A percentile compares a stretch with the other conserved stretches of the same genome.
Evolutionary conservation across 148 eudicot genomes (phyloP).

Genomic region (Cornus controversa): DNA sequence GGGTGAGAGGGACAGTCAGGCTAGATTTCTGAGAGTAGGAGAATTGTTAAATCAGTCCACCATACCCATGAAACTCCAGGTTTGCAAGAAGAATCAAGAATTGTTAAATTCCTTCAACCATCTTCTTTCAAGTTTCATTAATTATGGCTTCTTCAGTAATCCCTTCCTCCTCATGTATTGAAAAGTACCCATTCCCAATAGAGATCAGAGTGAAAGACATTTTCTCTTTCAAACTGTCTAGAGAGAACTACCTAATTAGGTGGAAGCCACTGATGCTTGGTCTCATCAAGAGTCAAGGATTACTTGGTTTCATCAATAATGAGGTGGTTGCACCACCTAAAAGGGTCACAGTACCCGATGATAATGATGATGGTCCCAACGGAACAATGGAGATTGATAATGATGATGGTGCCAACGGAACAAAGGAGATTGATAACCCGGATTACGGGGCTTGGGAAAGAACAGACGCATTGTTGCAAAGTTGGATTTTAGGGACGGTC

Average conservation of each 20-base stretch:
- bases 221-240: neutral
- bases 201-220: neutral
- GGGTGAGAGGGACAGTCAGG: no score
- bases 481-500: neutral
- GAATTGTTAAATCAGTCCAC: no score
- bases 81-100: neutral
- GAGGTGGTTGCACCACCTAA: no score
- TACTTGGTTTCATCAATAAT: neutral
- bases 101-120: neutral
- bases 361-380: rapidly evolving
- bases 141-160: no score
- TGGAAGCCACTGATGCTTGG: neutral
- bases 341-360: no score
- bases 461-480: neutral
- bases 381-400: neutral
- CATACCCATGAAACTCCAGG: no score
- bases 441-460: neutral
- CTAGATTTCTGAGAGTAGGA: no score
- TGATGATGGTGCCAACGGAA: neutral
- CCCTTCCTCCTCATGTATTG: no score
- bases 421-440: neutral
- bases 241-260: neutral
- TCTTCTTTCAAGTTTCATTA: no score
- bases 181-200: neutral
- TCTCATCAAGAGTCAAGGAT: neutral